Evolutionary conservation across 179 eudicot species (phyloP).

Genomic region (Beta macrorhiza): DNA sequence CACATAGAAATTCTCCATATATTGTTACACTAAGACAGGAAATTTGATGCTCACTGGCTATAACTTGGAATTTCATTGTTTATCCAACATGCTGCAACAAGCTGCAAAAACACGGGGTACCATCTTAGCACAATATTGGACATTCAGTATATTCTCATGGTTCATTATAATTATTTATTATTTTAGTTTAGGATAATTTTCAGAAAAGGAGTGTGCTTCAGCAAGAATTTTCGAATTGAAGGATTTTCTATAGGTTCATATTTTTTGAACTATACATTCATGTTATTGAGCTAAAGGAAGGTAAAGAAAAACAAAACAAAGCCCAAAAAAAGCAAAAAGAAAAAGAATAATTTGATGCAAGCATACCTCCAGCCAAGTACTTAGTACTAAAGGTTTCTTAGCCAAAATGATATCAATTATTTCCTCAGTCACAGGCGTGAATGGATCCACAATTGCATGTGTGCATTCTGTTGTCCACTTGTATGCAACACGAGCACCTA

Average conservation of each 20-base stretch:
- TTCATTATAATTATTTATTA: neutral
- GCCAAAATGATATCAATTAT: constrained; percentile 71
- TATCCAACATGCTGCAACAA: constrained; percentile 53
- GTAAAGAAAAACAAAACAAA: too few species aligned
- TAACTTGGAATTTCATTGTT: constrained; percentile 71
- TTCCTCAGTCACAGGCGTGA: constrained; percentile 55
- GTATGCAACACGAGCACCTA: constrained; percentile 62
- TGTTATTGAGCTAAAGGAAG: too few species aligned
- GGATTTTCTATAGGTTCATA: too few species aligned
- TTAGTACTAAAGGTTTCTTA: constrained; percentile 54
- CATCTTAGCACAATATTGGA: constrained; percentile 14
- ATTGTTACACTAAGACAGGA: neutral
- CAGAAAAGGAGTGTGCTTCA: too few species aligned
- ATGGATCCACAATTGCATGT: constrained; percentile 82
- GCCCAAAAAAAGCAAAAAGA: neutral
- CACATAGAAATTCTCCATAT: neutral
- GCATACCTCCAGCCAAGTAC: constrained; percentile 86
- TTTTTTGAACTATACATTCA: too few species aligned
- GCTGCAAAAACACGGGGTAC: constrained; percentile 36
- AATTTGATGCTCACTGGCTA: constrained; percentile 52
- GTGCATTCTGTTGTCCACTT: constrained; percentile 78
- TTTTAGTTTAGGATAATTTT: neutral
- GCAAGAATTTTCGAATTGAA: too few species aligned
- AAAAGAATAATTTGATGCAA: neutral
- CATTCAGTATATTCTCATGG: neutral